Evolutionary conservation across 495 filamentous ascomycete species (phyloP).

Genomic region (Evansstolkia leycettana): DNA sequence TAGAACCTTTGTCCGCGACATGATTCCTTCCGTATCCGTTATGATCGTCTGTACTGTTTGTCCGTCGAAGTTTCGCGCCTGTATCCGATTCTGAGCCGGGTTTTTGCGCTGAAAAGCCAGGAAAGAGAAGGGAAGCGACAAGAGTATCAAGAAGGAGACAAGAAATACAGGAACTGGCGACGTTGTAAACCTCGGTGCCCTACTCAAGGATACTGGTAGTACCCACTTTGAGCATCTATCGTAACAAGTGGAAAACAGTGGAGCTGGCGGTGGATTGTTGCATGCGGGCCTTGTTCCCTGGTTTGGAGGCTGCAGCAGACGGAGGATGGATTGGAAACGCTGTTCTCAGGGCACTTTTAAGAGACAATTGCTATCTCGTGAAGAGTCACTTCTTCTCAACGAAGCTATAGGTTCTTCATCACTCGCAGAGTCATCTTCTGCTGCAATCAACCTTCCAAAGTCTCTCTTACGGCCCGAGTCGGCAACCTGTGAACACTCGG

Average conservation of each 20-base stretch:
- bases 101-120: background rate
- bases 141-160: conserved; percentile 3
- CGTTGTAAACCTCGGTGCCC: conserved; percentile 25
- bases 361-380: no score
- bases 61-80: background rate
- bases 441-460: background rate
- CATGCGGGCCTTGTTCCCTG: conserved; percentile 2
- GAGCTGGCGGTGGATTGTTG: conserved; percentile 26
- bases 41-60: background rate
- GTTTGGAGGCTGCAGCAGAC: no score
- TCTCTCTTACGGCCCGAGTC: background rate
- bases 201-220: conserved; percentile 18
- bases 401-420: conserved; percentile 3
- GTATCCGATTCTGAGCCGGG: background rate
- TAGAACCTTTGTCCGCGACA: conserved; percentile 33
- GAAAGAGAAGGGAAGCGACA: conserved; percentile 2
- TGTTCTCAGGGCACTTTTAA: no score
- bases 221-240: conserved; percentile 21
- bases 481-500: background rate
- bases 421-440: background rate
- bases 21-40: conserved; percentile 8
- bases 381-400: background rate
- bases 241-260: conserved; percentile 22
- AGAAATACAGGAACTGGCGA: conserved; percentile 11
- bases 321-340: no score